Evolutionary conservation across 495 filamentous ascomycete genomes (phyloP), one percentile per base, ranked within the genome.

Genomic region (Xylaria palmicola): DNA sequence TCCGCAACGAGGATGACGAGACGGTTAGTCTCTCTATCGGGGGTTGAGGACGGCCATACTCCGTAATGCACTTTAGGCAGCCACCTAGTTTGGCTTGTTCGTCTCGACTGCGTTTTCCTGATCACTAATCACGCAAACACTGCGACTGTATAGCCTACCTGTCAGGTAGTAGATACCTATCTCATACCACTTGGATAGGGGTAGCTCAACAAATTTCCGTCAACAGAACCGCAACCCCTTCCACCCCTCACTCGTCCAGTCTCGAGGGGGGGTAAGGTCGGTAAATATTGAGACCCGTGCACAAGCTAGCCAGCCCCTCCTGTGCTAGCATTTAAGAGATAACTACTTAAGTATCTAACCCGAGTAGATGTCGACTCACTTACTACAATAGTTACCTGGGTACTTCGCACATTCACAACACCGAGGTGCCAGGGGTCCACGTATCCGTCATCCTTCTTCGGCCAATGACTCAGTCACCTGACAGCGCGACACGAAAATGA

Each of bases 391-490:
- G n/a, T n/a, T n/a, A n/a, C n/a, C n/a, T n/a, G n/a, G n/a, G n/a
- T 3, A 27, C 34, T 30, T 47, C 40, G 54, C 41, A 57, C 54
- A 44, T 37, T 20, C 13, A 19, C 30, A 48, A 50, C 55, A 17
- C 55, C 55, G 41, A 57, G 29, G 27, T 37, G 41, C 3, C 41
- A 26, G 41, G 41, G 40, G 13, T 26, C n/a, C 0, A 45, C 12
- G n/a, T n/a, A n/a, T n/a, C n/a, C n/a, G n/a, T n/a, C n/a, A n/a
- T n/a, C n/a, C n/a, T n/a, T n/a, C n/a, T n/a, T 22, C 39, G 17
- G 41, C 29, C 9, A 26, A 39, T 58, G 55, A 58, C 57, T 41
- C 57, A 54, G 50, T 61, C 59, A 61, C 59, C 59, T 61, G 59
- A 61, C 41, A 54, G 47, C 59, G 59, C 59, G 59, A 53, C 50